Evolutionary conservation across 2,329 filamentous ascomycete genomes (phyloP).

Genomic region (Fusarium mangiferae): DNA sequence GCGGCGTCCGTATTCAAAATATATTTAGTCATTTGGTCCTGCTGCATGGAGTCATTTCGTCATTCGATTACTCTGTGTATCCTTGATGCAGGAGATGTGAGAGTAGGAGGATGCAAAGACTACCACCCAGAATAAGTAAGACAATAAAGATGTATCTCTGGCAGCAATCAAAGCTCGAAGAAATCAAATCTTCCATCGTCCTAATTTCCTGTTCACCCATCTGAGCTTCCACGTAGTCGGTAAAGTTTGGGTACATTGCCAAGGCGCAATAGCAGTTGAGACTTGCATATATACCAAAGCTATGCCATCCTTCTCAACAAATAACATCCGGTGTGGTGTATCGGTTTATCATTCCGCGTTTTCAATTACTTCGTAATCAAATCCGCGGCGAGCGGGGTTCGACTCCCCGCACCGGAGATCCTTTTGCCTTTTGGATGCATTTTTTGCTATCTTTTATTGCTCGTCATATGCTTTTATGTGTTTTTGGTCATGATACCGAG

Average conservation of each 20-base stretch:
- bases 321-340: constrained; percentile 27
- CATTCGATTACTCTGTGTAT: too few species aligned
- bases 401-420: constrained; percentile 26
- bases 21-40: background rate
- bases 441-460: background rate
- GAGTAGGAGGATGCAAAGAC: too few species aligned
- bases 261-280: too few species aligned
- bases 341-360: constrained; percentile 32
- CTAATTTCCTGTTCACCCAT: background rate
- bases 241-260: background rate
- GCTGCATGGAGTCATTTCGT: too few species aligned
- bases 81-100: too few species aligned
- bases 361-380: background rate
- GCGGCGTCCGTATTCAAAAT: too few species aligned
- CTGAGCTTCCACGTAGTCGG: background rate
- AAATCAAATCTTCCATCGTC: too few species aligned
- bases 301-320: fast-evolving
- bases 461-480: background rate
- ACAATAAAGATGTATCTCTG: background rate
- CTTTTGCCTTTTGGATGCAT: background rate
- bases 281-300: fast-evolving
- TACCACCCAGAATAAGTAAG: fast-evolving
- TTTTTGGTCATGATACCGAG: background rate
- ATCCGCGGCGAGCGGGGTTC: constrained; percentile 29
- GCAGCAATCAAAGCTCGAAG: fast-evolving